Percentiles rank a stretch among this genome's conserved stretches.
phyloP scores from a whole-genome alignment of 1,284 basidiomycete genomes.

The Cerrena zonata region DNA sequence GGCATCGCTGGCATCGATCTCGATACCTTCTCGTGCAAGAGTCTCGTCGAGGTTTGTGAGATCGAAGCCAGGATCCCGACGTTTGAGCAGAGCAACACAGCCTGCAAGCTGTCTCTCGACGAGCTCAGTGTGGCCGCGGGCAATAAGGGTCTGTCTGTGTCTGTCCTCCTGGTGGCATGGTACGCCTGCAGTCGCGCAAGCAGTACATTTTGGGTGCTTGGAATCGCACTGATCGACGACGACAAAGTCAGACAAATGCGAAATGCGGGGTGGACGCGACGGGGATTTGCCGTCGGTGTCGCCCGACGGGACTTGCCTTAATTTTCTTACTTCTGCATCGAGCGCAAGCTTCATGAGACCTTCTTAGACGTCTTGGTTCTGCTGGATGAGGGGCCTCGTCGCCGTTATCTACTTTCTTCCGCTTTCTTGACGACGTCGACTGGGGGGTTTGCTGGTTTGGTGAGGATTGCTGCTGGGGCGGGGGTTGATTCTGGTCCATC shows the following conservation, averaged over 20 bases:
- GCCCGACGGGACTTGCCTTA: slow-evolving; percentile 84
- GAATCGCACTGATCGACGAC: slow-evolving; percentile 65
- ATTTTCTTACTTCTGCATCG: slow-evolving; percentile 88
- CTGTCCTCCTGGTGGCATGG: slow-evolving; percentile 78
- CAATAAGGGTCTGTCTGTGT: slow-evolving; percentile 75
- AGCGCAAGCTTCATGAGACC: slow-evolving; percentile 82
- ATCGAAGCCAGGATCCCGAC: slow-evolving; percentile 58
- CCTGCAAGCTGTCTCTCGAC: slow-evolving; percentile 71
- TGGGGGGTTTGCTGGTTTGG: slow-evolving; percentile 30
- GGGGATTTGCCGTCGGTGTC: slow-evolving; percentile 79
- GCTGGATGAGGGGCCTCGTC: slow-evolving; percentile 49
- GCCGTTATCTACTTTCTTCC: slow-evolving; percentile 52
- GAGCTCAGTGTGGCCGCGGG: slow-evolving; percentile 71
- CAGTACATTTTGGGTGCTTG: slow-evolving; percentile 76
- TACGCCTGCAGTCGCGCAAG: slow-evolving; percentile 71
- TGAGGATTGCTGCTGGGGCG: slow-evolving; percentile 30
- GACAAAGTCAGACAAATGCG: slow-evolving; percentile 21
- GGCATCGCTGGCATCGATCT: slow-evolving; percentile 35
- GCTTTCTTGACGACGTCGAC: slow-evolving; percentile 36
- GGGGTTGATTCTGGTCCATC: slow-evolving; percentile 55
- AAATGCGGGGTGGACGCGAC: slow-evolving; percentile 26
- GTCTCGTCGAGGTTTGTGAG: slow-evolving; percentile 62
- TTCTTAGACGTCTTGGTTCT: slow-evolving; percentile 71
- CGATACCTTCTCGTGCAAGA: slow-evolving; percentile 60
- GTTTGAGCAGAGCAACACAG: slow-evolving; percentile 70